phyloP scores from a whole-genome alignment of 2,329 filamentous ascomycete species.

The Camptophora hylomeconis region DNA sequence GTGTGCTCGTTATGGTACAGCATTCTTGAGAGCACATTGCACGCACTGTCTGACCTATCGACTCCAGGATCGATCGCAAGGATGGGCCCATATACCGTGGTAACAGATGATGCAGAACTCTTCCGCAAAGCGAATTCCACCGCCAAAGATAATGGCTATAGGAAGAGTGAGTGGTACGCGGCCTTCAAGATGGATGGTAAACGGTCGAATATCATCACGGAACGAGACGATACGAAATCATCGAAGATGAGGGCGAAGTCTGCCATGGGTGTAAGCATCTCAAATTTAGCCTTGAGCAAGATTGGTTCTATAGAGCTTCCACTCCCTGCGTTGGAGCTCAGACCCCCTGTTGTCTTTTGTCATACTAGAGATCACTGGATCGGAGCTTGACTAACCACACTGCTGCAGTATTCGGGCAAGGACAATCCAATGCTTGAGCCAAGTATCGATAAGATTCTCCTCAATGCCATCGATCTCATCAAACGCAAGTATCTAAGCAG shows the following conservation, averaged over 20 bases:
- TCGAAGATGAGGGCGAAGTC: slow-evolving; percentile 35
- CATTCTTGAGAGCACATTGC: too few species aligned
- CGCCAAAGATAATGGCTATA: slow-evolving; percentile 5
- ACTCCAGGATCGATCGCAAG: slow-evolving; percentile 24
- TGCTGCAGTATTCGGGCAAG: slow-evolving; percentile 40
- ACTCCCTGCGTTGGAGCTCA: slow-evolving; percentile 43
- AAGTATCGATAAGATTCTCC: slow-evolving; percentile 36
- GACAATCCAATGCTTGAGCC: slow-evolving; percentile 40
- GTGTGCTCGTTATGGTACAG: slow-evolving; percentile 7
- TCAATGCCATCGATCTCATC: slow-evolving; percentile 37
- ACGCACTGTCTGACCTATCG: not conserved
- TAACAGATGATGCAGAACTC: slow-evolving; percentile 38
- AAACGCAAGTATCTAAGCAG: slow-evolving; percentile 28
- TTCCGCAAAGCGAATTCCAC: slow-evolving; percentile 18
- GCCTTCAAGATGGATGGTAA: slow-evolving; percentile 39
- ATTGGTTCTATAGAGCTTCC: slow-evolving; percentile 1
- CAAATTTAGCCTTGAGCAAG: slow-evolving; percentile 3
- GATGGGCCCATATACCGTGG: slow-evolving; percentile 36
- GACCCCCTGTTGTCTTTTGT: slow-evolving; percentile 39
- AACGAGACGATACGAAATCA: slow-evolving; percentile 38
- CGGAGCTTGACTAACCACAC: too few species aligned
- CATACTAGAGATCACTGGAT: slow-evolving; percentile 32
- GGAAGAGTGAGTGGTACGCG: slow-evolving; percentile 33
- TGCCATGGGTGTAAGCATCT: slow-evolving; percentile 35
- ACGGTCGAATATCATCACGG: slow-evolving; percentile 41